Evolutionary conservation across 176 grass and related monocot genomes (phyloP).

Genomic region (Rhynchospora pubera): DNA sequence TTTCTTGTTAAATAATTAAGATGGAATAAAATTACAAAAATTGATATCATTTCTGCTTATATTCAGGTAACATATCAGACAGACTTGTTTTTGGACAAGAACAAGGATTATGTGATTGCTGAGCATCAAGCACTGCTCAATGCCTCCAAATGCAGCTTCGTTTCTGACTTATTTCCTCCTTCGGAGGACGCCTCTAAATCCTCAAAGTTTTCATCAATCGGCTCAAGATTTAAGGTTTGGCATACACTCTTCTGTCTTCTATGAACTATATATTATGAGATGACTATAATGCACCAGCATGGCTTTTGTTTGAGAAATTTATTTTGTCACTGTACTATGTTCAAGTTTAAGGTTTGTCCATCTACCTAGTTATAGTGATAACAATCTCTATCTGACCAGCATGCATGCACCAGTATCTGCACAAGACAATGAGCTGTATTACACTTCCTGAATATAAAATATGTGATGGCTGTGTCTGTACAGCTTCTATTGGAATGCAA

Average conservation of each 20-base stretch:
- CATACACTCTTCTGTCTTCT: neutral
- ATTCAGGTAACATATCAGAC: slow-evolving; percentile 95
- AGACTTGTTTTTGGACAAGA: slow-evolving; percentile 89
- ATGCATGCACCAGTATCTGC: neutral
- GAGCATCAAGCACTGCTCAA: slow-evolving; percentile 81
- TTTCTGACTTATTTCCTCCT: slow-evolving; percentile 68
- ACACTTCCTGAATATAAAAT: neutral
- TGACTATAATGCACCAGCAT: neutral
- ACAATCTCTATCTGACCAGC: slow-evolving; percentile 8
- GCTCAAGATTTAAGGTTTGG: slow-evolving; percentile 82
- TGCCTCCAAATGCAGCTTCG: slow-evolving; percentile 78
- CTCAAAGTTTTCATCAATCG: slow-evolving; percentile 99
- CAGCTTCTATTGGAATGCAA: slow-evolving; percentile 13
- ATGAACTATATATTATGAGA: neutral
- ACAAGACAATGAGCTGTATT: neutral
- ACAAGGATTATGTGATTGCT: slow-evolving; percentile 99
- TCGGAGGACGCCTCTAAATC: slow-evolving; percentile 78
- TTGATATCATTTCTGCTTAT: neutral
- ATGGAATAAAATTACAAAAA: neutral
- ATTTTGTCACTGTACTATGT: neutral
- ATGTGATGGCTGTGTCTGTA: neutral
- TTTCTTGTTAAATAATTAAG: neutral
- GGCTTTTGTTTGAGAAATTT: neutral
- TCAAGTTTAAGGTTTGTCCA: neutral
- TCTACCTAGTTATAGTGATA: neutral